Conservation (phyloP, 495 filamentous ascomycete genomes). For the Penicillium parvum region DNA sequence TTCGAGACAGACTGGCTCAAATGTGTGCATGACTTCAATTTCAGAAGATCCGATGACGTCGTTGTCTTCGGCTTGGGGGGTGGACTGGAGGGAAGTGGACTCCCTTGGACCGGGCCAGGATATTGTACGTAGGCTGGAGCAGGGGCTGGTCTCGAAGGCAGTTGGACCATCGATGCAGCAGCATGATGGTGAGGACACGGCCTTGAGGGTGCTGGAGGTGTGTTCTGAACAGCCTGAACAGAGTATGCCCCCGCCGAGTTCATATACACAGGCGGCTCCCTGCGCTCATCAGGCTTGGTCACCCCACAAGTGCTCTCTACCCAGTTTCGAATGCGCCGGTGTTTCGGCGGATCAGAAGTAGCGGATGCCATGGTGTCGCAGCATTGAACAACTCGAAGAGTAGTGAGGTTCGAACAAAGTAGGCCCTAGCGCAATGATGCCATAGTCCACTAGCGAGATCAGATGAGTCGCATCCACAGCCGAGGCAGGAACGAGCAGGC, state of each 20-base stretch:
- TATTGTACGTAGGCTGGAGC: background rate
- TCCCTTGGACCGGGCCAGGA: background rate
- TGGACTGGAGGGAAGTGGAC: background rate
- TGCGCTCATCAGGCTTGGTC: background rate
- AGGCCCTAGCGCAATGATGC: background rate
- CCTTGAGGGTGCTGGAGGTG: background rate
- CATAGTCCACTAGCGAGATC: background rate
- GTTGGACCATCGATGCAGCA: background rate
- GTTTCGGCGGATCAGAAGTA: background rate
- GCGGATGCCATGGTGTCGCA: background rate
- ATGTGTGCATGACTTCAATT: constrained; percentile 15
- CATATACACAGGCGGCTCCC: background rate
- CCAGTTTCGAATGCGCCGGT: background rate
- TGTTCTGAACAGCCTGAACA: background rate
- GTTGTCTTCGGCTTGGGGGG: background rate
- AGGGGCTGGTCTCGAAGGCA: background rate
- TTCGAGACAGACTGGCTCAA: constrained; percentile 13
- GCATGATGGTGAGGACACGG: background rate
- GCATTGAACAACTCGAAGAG: background rate
- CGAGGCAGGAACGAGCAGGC: background rate
- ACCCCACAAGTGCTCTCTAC: background rate
- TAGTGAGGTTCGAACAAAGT: background rate
- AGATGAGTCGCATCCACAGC: background rate
- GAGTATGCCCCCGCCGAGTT: background rate
- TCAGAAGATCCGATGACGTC: constrained; percentile 2